Evolutionary conservation across 2,329 filamentous ascomycete genomes (phyloP), one percentile per base, ranked within the genome.

Genomic region (Dactylellina parvicollis): DNA sequence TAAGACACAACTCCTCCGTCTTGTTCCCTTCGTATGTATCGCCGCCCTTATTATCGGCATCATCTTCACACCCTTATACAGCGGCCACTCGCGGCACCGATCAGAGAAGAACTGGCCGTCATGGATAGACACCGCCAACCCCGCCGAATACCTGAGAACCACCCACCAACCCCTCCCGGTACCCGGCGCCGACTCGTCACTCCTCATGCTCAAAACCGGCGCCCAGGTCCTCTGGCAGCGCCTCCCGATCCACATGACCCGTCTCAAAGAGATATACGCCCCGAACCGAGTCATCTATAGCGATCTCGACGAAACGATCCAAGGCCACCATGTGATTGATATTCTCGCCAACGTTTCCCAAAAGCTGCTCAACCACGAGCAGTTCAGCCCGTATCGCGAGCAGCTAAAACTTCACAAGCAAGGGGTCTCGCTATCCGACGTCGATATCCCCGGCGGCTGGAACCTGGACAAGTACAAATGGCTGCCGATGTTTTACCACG

Each of bases 391-490:
- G 22, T 81, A 83, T 52, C 72, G 65, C 16, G 79, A 83, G 38
- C 76, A 82, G 55, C 79, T 82, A 60, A 77, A 77, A 30, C 74
- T 77, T 3, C 79, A 78, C 62, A 57, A 62, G 7, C 18, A 64
- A 34, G 66, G 66, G 0, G 50, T 55, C 2, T 49, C 38, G 14
- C 42, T 71, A 18, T 32, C 56, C 1, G 64, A 80, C 65, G 72
- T 76, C 73, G 75, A 80, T 77, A 61, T 76, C n/a, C 79, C 82
- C 20, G 82, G 81, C 1, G 80, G 78, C 7, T 88, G 86, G 86
- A 81, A 80, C 16, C 78, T 88, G 38, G 86, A 88, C 80, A 87
- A 87, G 80, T 88, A 86, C 80, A 88, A 88, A 79, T 87, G 86
- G 77, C 80, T 87, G 47, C 86, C 87, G 77, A 86, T 87, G 77